phyloP scores from a whole-genome alignment of 768 basidiomycete genomes.

The Pisolithus tinctorius region DNA sequence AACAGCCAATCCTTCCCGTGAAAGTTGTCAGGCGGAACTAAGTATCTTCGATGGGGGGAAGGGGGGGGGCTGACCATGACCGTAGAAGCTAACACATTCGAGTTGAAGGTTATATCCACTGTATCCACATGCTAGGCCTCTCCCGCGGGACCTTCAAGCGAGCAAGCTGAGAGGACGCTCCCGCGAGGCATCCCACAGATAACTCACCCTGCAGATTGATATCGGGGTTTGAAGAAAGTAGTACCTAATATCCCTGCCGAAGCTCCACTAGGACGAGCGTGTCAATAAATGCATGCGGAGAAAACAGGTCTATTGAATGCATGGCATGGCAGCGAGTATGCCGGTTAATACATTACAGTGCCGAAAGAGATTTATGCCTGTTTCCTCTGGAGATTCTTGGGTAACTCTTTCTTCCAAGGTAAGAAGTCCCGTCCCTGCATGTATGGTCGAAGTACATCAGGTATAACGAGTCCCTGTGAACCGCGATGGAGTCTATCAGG shows the following conservation, averaged over 20 bases:
- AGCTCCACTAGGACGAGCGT: background rate
- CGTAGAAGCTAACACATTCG: no score
- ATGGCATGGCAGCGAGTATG: background rate
- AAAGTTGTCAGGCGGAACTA: no score
- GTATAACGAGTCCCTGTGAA: conserved; percentile 78
- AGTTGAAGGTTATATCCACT: no score
- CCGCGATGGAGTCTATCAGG: background rate
- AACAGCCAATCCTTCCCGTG: background rate
- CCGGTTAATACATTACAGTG: background rate
- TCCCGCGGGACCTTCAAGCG: no score
- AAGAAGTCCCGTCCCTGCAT: conserved; percentile 94
- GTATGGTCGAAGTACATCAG: conserved; percentile 86
- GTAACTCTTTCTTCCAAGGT: conserved; percentile 76
- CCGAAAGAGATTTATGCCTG: conserved; percentile 32
- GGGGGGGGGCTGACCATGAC: no score
- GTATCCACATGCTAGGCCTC: no score
- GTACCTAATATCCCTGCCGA: background rate
- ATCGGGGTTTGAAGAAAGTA: background rate
- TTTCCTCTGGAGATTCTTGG: conserved; percentile 75
- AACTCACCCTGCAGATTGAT: no score
- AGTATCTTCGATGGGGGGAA: no score
- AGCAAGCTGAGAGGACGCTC: background rate
- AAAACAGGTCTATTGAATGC: background rate
- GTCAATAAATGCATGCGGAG: background rate
- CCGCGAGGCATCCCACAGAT: no score